These are phyloP conservation scores for Coemansia sp. DNA, from an alignment of 192 early-diverging fungal species.

Conservation along the genomic window DNA sequence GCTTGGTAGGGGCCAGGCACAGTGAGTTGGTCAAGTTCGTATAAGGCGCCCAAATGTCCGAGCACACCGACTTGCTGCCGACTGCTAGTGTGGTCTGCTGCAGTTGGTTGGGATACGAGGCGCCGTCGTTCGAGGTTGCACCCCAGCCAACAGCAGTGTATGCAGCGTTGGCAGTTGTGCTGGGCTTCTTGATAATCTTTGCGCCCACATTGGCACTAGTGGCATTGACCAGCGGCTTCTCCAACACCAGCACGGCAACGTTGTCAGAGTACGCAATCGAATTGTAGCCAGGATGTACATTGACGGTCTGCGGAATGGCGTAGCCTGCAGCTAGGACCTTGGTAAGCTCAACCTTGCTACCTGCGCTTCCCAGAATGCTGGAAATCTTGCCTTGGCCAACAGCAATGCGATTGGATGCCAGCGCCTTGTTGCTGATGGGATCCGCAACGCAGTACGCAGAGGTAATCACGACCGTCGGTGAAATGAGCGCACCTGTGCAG, in stretches of 20 bases:
- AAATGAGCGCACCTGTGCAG: conserved; percentile 48
- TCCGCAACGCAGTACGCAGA: conserved; percentile 46
- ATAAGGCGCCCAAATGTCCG: conserved; percentile 43
- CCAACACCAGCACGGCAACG: conserved; percentile 36
- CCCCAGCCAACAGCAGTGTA: conserved; percentile 43
- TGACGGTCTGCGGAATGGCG: conserved; percentile 21
- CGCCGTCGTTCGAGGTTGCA: neutral
- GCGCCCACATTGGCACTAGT: conserved; percentile 7
- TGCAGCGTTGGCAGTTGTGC: conserved; percentile 8
- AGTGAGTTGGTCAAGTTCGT: conserved; percentile 49
- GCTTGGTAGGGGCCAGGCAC: conserved; percentile 37
- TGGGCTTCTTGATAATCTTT: conserved; percentile 42
- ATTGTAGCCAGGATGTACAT: conserved; percentile 46
- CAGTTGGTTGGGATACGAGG: conserved; percentile 9
- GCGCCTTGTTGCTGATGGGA: conserved; percentile 49
- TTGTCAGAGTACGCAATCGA: conserved; percentile 51
- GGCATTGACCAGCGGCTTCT: conserved; percentile 31
- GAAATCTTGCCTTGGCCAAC: conserved; percentile 34
- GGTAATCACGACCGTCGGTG: conserved; percentile 34
- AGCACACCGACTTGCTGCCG: conserved; percentile 35
- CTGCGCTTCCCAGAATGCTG: conserved; percentile 14
- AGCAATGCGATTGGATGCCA: conserved; percentile 20
- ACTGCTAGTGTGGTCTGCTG: conserved; percentile 35
- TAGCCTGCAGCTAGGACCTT: conserved; percentile 25
- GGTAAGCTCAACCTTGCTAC: conserved; percentile 10